Evolutionary conservation across 140 eudicot species (phyloP).

Genomic region (Erigeron philadelphicus): DNA sequence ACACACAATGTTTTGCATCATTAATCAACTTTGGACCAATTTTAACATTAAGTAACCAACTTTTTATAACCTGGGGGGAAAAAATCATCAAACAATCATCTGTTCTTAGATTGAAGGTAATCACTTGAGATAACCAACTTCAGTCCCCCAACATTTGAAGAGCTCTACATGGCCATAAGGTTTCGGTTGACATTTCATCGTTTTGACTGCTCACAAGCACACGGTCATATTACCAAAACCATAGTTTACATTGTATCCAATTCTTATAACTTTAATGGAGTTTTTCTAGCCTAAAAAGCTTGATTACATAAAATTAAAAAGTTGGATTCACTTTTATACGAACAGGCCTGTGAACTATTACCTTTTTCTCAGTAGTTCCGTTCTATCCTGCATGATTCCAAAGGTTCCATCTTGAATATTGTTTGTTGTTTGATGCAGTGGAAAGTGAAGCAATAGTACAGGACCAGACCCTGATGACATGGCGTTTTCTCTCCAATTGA

Average conservation of each 20-base stretch:
- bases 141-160: no score
- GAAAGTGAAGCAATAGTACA: constrained; percentile 56
- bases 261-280: not conserved
- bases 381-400: not conserved
- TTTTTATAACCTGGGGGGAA: not conserved
- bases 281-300: not conserved
- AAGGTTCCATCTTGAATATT: constrained; percentile 11
- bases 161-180: not conserved
- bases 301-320: not conserved
- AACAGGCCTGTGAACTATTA: not conserved
- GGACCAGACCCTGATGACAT: constrained; percentile 53
- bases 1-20: not conserved
- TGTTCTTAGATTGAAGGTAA: not conserved
- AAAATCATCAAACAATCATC: not conserved
- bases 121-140: no score
- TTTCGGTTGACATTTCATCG: not conserved
- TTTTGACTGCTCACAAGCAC: not conserved
- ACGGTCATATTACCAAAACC: no score
- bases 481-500: constrained; percentile 47
- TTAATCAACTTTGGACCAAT: not conserved
- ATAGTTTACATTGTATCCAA: not conserved
- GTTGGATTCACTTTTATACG: constrained; percentile 6
- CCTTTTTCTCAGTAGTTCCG: constrained; percentile 30
- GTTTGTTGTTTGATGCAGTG: constrained; percentile 39
- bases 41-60: not conserved